Conservation (phyloP, 2,329 filamentous ascomycete species). For the Colletotrichum somersetense region DNA sequence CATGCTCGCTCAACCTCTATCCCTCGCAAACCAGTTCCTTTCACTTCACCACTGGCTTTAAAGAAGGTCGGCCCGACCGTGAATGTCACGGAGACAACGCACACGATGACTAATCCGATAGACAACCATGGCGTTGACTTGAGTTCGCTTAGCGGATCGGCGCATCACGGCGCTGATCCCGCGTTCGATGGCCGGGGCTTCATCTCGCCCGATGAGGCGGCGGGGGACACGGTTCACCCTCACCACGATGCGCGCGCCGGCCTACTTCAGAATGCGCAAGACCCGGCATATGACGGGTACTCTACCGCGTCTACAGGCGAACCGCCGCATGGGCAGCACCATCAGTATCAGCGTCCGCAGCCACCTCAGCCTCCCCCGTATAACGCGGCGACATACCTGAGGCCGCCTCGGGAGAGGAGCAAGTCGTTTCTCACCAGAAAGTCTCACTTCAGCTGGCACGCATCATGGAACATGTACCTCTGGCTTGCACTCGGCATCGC, state of each 20-base stretch:
- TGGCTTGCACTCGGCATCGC: conserved; percentile 50
- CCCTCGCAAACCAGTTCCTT: conserved; percentile 8
- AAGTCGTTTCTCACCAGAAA: conserved; percentile 12
- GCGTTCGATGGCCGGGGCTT: conserved; percentile 18
- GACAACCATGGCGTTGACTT: conserved; percentile 37
- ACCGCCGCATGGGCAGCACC: conserved; percentile 10
- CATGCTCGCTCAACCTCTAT: conserved; percentile 20
- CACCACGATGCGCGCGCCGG: conserved; percentile 28
- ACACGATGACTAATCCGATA: conserved; percentile 20
- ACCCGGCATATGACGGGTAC: conserved; percentile 1
- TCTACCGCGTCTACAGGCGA: background rate
- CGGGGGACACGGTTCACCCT: background rate
- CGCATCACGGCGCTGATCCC: conserved; percentile 27
- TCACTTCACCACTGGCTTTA: background rate
- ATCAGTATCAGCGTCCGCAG: background rate
- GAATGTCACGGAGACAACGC: conserved; percentile 16
- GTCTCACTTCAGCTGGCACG: conserved; percentile 48
- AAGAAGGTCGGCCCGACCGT: conserved; percentile 20
- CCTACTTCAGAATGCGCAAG: conserved; percentile 32
- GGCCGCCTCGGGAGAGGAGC: conserved; percentile 5
- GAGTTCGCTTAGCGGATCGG: conserved; percentile 37
- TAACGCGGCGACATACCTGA: background rate
- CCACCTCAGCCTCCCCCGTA: conserved; percentile 17
- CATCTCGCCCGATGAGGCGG: background rate
- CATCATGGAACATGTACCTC: conserved; percentile 52